A percentile compares a stretch with the other conserved stretches of the same genome.
Evolutionary conservation across 495 filamentous ascomycete genomes (phyloP).

Genomic region (Recurvomyces mirabilis): DNA sequence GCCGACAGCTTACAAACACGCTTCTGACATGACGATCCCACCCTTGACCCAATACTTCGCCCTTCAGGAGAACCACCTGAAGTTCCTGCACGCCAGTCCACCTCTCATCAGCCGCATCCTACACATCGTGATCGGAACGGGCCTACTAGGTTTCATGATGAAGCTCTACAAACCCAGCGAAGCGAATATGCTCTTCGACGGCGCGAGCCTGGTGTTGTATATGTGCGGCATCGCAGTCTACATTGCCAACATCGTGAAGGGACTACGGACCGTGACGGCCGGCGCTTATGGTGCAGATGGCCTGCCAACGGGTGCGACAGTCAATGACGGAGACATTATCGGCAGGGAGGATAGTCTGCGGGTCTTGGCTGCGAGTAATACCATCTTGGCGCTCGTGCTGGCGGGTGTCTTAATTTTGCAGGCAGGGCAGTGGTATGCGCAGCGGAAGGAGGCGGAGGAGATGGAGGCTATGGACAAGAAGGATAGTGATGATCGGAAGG

Average conservation of each 20-base stretch:
- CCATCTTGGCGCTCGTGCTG: slow-evolving; percentile 81
- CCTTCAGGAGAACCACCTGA: slow-evolving; percentile 75
- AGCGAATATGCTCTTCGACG: slow-evolving; percentile 93
- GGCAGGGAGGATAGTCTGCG: slow-evolving; percentile 75
- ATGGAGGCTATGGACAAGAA: slow-evolving; percentile 46
- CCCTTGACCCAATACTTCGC: slow-evolving; percentile 45
- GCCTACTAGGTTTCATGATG: slow-evolving; percentile 76
- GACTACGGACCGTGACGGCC: slow-evolving; percentile 62
- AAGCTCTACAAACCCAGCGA: slow-evolving; percentile 90
- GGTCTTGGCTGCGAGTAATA: slow-evolving; percentile 91
- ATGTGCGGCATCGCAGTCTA: slow-evolving; percentile 86
- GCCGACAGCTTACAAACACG: slow-evolving; percentile 25
- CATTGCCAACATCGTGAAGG: slow-evolving; percentile 88
- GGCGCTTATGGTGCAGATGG: slow-evolving; percentile 33
- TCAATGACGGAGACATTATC: slow-evolving; percentile 39
- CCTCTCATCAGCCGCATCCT: slow-evolving; percentile 85
- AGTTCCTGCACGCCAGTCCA: slow-evolving; percentile 73
- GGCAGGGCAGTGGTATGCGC: slow-evolving; percentile 98
- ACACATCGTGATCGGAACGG: slow-evolving; percentile 80
- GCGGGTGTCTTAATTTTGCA: slow-evolving; percentile 86
- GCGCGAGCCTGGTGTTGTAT: slow-evolving; percentile 81
- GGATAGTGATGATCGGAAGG: slow-evolving; percentile 19
- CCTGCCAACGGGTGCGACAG: slow-evolving; percentile 36
- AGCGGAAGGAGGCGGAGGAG: slow-evolving; percentile 82
- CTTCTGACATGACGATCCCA: slow-evolving; percentile 19